Evolutionary conservation across 768 basidiomycete species (phyloP), one percentile per base, ranked within the genome.

Genomic region (Sistotremastrum niveocremeum): DNA sequence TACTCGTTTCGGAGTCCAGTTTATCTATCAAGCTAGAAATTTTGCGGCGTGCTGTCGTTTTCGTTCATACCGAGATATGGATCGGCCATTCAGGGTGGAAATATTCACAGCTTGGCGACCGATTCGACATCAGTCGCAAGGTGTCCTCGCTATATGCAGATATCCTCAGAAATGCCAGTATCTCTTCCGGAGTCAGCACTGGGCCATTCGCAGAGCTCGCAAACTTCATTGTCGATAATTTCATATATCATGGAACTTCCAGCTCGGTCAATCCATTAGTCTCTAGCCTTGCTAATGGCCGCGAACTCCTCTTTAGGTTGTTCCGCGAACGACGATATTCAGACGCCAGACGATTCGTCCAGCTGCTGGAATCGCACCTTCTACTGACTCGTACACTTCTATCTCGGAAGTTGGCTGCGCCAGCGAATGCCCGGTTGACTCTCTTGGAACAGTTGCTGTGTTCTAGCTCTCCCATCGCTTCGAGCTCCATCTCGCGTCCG

Each of bases 61-160:
- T 91, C 51, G 73, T 93, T 6, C 86, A 90, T 54, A 74, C 76
- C 6, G 85, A 93, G 58, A 78, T 94, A 12, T 97, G 91, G 91
- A 74, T 82, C 1, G 81, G 84, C 53, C 84, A 88, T 59, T 59
- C 78, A 36, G 75, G 78, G 2, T 97, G 91, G 91, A 84, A 85
- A 58, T 95, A 90, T 52, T 67, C 69, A 4, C 81, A 82, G 46
- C 68, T 91, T 8, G 81, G 81, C 4, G 84, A 88, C 56, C 73
- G 84, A 36, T 93, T 87, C 55, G 84, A 88, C 64, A 81, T 97
- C 41, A 82, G 81, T 12, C 68, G 72, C 44, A 67, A 78, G 10
- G 67, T 89, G 29, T 72, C 77, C 7, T 66, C 68, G 6, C 65
- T 93, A 31, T 93, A 84, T 57, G 65, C 72, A 9, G 71, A 74